A percentile compares a stretch with the other conserved stretches of the same genome.
Evolutionary conservation across 2,329 filamentous ascomycete species (phyloP).

Genomic region (Aspergillus novofumigatus): DNA sequence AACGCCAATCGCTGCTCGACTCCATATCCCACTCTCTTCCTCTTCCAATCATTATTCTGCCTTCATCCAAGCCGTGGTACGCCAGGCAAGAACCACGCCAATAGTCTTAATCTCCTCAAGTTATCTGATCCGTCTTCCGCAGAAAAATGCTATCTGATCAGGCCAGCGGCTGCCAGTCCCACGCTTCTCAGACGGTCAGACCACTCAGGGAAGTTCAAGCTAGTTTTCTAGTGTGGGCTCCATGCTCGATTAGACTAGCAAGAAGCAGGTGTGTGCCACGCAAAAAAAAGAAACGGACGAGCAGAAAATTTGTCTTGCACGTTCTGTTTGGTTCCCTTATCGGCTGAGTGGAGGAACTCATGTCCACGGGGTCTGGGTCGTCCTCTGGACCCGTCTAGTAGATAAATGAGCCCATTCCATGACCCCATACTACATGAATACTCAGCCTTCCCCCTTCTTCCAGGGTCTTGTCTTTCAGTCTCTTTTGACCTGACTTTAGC

Average conservation of each 20-base stretch:
- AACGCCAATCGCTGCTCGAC: background rate
- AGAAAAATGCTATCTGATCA: conserved; percentile 9
- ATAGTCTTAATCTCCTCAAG: background rate
- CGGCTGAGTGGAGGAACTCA: background rate
- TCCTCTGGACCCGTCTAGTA: background rate
- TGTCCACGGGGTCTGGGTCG: too few species aligned
- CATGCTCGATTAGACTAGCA: background rate
- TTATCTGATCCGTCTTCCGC: conserved; percentile 7
- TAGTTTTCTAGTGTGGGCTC: background rate
- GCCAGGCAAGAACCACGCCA: background rate
- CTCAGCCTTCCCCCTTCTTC: background rate
- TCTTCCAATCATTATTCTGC: background rate
- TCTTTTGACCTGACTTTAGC: background rate
- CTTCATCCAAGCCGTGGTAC: background rate
- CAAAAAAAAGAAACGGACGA: background rate
- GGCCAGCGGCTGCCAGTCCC: background rate
- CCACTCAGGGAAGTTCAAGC: background rate
- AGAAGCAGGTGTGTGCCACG: background rate
- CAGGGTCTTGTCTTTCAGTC: background rate
- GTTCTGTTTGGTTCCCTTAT: background rate
- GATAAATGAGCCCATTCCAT: background rate
- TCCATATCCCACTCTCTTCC: background rate
- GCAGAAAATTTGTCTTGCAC: background rate
- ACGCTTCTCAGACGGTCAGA: background rate
- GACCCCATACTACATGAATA: background rate